Conservation (phyloP, 192 early-diverging fungal genomes). For the Podila epigama region DNA sequence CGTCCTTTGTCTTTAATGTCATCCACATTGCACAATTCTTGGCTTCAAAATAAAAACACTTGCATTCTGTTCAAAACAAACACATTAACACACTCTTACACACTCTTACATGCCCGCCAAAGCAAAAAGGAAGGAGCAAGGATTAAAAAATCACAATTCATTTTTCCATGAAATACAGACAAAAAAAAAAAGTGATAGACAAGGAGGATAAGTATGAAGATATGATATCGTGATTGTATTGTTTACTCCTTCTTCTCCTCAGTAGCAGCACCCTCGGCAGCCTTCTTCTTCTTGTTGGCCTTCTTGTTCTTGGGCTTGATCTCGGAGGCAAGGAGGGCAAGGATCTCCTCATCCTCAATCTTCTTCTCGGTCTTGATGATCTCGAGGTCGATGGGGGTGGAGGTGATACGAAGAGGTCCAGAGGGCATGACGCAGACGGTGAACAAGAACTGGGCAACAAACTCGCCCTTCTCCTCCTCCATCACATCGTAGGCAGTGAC, state of each 20-base stretch:
- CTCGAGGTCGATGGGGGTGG: slow-evolving; percentile 76
- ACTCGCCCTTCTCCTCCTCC: slow-evolving; percentile 82
- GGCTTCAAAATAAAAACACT: too few relatives aligned
- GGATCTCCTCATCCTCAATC: slow-evolving; percentile 81
- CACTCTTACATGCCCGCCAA: too few relatives aligned
- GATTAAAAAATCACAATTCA: too few relatives aligned
- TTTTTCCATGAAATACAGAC: too few relatives aligned
- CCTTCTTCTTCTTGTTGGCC: slow-evolving; percentile 60
- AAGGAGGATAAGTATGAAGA: background rate
- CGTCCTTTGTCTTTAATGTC: too few relatives aligned
- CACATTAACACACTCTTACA: too few relatives aligned
- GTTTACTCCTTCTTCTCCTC: slow-evolving; percentile 36
- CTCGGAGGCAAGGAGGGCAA: slow-evolving; percentile 72
- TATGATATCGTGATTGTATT: background rate
- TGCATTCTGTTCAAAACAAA: too few relatives aligned
- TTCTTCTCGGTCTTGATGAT: slow-evolving; percentile 86
- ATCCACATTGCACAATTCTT: too few relatives aligned
- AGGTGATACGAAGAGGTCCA: slow-evolving; percentile 87
- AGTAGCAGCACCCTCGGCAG: slow-evolving; percentile 42
- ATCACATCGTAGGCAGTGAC: slow-evolving; percentile 85
- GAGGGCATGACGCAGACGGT: slow-evolving; percentile 91
- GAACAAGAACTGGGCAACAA: slow-evolving; percentile 90
- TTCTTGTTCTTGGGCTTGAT: slow-evolving; percentile 58
- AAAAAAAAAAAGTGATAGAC: background rate
- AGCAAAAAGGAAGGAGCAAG: too few relatives aligned